Base-by-base conservation (phyloP, 2,329 filamentous ascomycete species). In the Fonsecaea monophora region DNA sequence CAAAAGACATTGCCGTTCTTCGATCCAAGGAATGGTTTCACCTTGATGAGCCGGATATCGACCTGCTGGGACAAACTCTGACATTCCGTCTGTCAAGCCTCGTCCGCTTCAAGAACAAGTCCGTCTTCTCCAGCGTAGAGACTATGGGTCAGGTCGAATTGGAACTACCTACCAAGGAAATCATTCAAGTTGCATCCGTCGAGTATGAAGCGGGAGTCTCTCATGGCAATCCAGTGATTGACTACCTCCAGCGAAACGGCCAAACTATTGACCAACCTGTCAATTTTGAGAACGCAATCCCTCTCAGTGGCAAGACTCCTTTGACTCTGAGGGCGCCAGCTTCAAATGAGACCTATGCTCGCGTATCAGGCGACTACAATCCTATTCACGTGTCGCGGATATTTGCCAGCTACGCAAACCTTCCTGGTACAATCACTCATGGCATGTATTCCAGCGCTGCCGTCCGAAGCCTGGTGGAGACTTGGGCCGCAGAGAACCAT, bases 391-490 rank as follows among this genome's bases (percentile, higher is more conserved):
- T 99, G 53, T 97, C 95, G 12, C 91, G 95, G 64, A 92, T 97
- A 63, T 99, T 99, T 82, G 92, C 95, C 37, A 92, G 89, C 81
- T 99, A 98, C 75, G 96, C 95, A 77, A 95, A 94, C 78, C 86
- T 99, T 15, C 94, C 94, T 1, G 96, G 95, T 58, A 99, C 95
- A 53, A 99, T 99, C 76, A 99, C 95, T 1, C 95, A 99, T 78
- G 95, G 95, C 77, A 99, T 99, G 95, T 99, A 98, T 85, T 96
- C 94, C 1, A 98, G 94, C 80, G 95, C 95, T 72, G 92, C 95
- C 42, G 95, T 99, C 34, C 90, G 96, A 75, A 96, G 93, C 77
- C 84, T 99, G 61, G 94, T 99, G 6, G 95, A 99, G 85, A 99
- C 93, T 0, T 99, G 95, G 95, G 95, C 96, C 60, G 95, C 94